These are phyloP conservation scores for Staphylotrichum tortipilum DNA, from an alignment of 495 filamentous ascomycete species.

Conservation along the genomic window DNA sequence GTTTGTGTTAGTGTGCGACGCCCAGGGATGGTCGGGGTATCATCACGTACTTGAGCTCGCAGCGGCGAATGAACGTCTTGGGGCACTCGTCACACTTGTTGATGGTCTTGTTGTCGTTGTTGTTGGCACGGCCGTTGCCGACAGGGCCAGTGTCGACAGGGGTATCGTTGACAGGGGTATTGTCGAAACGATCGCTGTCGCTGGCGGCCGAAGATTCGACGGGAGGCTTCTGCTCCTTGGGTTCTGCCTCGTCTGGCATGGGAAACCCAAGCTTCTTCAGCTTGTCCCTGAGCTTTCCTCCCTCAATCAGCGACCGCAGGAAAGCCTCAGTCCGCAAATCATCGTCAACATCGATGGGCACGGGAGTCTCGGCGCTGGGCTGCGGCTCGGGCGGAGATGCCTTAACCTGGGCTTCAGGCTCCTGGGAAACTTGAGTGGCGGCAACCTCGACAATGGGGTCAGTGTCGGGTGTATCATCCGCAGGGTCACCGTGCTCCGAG, in stretches of 20 bases:
- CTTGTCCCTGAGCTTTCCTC: slow-evolving; percentile 17
- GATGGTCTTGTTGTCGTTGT: too few relatives aligned
- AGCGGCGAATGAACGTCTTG: slow-evolving; percentile 50
- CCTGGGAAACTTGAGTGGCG: background rate
- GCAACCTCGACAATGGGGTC: background rate
- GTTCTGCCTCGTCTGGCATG: slow-evolving; percentile 11
- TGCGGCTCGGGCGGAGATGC: background rate
- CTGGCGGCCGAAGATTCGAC: background rate
- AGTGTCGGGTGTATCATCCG: background rate
- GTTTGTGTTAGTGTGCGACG: background rate
- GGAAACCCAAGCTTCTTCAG: slow-evolving; percentile 28
- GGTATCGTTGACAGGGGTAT: too few relatives aligned
- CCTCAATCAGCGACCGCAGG: slow-evolving; percentile 6
- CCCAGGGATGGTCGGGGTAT: background rate
- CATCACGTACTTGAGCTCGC: slow-evolving; percentile 59
- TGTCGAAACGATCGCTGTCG: background rate
- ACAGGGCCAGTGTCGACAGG: too few relatives aligned
- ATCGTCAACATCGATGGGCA: slow-evolving; percentile 16
- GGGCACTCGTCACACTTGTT: slow-evolving; percentile 44
- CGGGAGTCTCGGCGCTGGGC: background rate
- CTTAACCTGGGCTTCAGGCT: background rate
- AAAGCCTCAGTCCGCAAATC: slow-evolving; percentile 13
- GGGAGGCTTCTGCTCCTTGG: background rate
- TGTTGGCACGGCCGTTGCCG: too few relatives aligned
- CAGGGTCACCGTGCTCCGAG: background rate